A percentile compares a stretch with the other conserved stretches of the same genome.
These are phyloP conservation scores for Spatholobus suberectus DNA, from an alignment of 306 rosid genomes.

Conservation along the genomic window DNA sequence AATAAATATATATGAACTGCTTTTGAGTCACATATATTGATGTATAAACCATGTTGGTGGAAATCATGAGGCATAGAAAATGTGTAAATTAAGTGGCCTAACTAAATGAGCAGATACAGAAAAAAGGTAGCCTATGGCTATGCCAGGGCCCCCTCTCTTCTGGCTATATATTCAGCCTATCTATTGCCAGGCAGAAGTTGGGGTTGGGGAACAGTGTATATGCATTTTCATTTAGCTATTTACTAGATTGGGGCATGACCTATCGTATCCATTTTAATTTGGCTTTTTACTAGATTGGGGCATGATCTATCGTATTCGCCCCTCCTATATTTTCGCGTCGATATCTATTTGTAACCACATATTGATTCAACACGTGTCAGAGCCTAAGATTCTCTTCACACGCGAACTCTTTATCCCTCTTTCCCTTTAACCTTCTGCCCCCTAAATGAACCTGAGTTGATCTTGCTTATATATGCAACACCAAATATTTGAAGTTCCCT, in stretches of 20 bases:
- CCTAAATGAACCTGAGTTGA: not conserved
- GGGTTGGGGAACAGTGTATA: not conserved
- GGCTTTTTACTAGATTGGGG: conserved; percentile 16
- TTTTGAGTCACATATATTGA: no score
- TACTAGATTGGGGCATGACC: not conserved
- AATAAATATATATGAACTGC: no score
- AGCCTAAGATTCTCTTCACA: conserved; percentile 39
- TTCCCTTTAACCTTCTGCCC: not conserved
- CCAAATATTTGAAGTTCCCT: not conserved
- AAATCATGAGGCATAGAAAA: not conserved
- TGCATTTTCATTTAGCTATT: conserved; percentile 36
- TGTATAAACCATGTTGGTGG: no score
- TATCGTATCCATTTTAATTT: conserved; percentile 29
- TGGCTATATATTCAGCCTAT: no score
- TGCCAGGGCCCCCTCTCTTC: no score
- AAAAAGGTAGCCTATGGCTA: not conserved
- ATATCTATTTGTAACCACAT: not conserved
- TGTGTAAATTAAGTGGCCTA: not conserved
- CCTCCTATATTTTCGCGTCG: conserved; percentile 2
- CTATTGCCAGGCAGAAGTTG: no score
- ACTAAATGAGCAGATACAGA: not conserved
- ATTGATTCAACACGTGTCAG: conserved; percentile 26
- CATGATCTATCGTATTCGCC: conserved; percentile 21
- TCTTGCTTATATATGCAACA: not conserved
- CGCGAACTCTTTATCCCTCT: not conserved